Evolutionary conservation across 179 eudicot species (phyloP).

Genomic region (Amaranthus tricolor): DNA sequence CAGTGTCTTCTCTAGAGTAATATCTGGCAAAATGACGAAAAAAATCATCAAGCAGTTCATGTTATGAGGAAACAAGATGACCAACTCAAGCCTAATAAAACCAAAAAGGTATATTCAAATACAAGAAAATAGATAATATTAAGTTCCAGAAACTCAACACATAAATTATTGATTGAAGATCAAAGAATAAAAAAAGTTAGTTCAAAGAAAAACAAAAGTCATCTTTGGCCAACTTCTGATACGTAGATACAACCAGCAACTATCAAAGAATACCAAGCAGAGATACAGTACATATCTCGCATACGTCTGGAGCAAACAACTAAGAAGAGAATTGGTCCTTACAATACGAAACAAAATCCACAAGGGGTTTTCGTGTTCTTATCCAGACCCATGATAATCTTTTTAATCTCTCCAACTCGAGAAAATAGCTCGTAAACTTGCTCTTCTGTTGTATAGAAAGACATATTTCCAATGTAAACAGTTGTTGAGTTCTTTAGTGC

Average conservation of each 20-base stretch:
- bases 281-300: background rate
- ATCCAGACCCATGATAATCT: slow-evolving; percentile 39
- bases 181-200: background rate
- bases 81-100: background rate
- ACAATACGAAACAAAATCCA: slow-evolving; percentile 40
- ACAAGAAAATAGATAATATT: background rate
- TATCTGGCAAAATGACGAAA: slow-evolving; percentile 38
- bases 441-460: slow-evolving; percentile 37
- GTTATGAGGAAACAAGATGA: background rate
- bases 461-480: slow-evolving; percentile 38
- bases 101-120: background rate
- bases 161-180: background rate
- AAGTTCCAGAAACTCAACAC: background rate
- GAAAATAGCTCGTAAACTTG: slow-evolving; percentile 34
- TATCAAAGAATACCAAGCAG: background rate
- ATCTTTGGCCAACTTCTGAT: background rate
- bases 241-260: background rate
- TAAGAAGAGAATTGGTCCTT: slow-evolving; percentile 14
- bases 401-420: slow-evolving; percentile 38
- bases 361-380: slow-evolving; percentile 41
- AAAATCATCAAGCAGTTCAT: background rate
- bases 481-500: slow-evolving; percentile 36
- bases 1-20: slow-evolving; percentile 91
- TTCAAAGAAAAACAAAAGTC: background rate
- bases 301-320: background rate